These are phyloP conservation scores for Albatrellus ellisii DNA, from an alignment of 768 basidiomycete species.

Conservation along the genomic window DNA sequence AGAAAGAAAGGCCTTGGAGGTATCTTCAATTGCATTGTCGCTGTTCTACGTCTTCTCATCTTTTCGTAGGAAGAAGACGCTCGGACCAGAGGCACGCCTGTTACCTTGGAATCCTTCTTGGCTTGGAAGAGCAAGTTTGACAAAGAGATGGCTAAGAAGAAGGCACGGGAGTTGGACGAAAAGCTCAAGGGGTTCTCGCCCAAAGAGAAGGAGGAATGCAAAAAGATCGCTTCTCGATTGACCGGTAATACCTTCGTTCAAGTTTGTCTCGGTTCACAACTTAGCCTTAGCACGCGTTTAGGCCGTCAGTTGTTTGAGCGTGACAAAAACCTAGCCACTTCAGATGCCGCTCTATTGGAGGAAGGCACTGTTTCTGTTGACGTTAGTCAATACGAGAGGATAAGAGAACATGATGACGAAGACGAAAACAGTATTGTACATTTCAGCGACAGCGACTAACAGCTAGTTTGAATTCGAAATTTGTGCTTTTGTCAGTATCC, in stretches of 20 bases:
- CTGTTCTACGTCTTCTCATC: conserved; percentile 2
- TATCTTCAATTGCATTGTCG: conserved; percentile 18
- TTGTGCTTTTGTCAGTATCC: too few relatives aligned
- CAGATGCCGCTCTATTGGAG: conserved; percentile 73
- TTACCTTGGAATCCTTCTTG: conserved; percentile 71
- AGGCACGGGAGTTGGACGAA: conserved; percentile 67
- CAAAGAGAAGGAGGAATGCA: conserved; percentile 82
- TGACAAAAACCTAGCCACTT: conserved; percentile 50
- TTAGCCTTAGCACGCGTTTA: conserved; percentile 19
- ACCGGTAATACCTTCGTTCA: conserved; percentile 51
- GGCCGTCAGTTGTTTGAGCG: conserved; percentile 90
- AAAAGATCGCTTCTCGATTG: conserved; percentile 43
- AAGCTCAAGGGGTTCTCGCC: conserved; percentile 50
- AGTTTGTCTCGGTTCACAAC: conserved; percentile 3
- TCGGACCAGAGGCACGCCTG: conserved; percentile 82
- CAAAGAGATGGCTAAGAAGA: conserved; percentile 44
- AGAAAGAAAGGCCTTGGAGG: conserved; percentile 67
- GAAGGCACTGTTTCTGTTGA: conserved; percentile 85
- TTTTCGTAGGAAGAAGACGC: conserved; percentile 67
- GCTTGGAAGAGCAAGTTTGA: conserved; percentile 75
- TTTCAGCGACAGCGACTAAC: conserved; percentile 87
- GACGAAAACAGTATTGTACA: conserved; percentile 51
- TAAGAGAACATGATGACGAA: conserved; percentile 41
- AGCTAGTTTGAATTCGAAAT: too few relatives aligned
- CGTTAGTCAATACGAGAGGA: conserved; percentile 77